Evolutionary conservation across 2,329 filamentous ascomycete species (phyloP), one percentile per base, ranked within the genome.

Genomic region (Capronia epimyces): DNA sequence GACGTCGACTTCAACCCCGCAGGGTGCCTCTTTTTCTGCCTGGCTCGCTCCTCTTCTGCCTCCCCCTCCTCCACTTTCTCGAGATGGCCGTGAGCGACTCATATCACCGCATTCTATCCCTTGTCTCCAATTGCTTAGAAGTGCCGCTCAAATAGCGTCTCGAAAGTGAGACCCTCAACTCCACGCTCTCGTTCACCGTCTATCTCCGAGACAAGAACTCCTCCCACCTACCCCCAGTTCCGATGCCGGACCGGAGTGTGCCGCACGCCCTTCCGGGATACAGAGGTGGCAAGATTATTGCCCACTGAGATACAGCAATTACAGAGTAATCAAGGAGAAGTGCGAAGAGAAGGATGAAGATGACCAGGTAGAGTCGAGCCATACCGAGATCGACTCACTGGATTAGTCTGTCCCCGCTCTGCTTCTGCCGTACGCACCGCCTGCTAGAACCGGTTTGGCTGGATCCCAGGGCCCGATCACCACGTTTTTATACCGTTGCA

Each of bases 401-500:
- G 16, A 31, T 54, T 37, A 57, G 29, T 57, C 55, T 10, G 55
- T 57, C 7, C 52, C 44, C 41, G 55, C 53, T 45, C 59, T 51
- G 47, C 58, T 56, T 47, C 58, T 45, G 25, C 51, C 56, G 42
- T 56, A 55, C 12, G 45, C 51, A 31, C 59, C 60, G 20, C 58
- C 58, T 2, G 60, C 52, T 29, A 74, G 67, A 41, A 74, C 67
- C 8, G 93, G 93, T 65, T 90, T 79, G 5, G 93, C 93, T 16
- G 91, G 90, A 71, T 98, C 93, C 93, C 93, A 98, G 1, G 93
- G 93, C 37, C 93, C 93, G 64, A 90, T 88, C 60, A 98, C 96
- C 71, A 97, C 93, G 67, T 97, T 97, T 75, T 98, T 98, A 71
- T 97, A 98, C 72, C 95, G 91, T 71, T 98, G 93, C 68, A 98